A percentile compares a stretch with the other conserved stretches of the same genome.
These are phyloP conservation scores for Cordyceps javanica DNA, from an alignment of 2,329 filamentous ascomycete genomes.

Conservation along the genomic window DNA sequence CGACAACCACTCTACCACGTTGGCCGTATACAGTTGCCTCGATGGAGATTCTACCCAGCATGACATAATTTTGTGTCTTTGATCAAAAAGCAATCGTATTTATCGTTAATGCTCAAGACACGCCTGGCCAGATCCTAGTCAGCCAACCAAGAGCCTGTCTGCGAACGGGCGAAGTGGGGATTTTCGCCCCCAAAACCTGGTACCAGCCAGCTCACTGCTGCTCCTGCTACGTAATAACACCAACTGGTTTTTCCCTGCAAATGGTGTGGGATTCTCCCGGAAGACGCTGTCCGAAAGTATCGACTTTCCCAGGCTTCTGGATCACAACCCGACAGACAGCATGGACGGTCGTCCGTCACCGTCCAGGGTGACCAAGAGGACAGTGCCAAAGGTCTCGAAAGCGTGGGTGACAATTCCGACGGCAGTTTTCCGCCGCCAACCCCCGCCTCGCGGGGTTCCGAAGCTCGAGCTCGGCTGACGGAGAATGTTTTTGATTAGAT, in stretches of 20 bases:
- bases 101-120: not conserved
- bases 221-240: not conserved
- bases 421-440: conserved; percentile 1
- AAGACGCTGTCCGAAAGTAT: conserved; percentile 9
- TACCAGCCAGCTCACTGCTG: not conserved
- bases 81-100: not conserved
- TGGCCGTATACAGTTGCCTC: not conserved
- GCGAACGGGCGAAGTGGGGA: conserved; percentile 8
- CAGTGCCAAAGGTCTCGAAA: conserved; percentile 13
- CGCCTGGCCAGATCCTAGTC: not conserved
- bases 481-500: conserved; percentile 25
- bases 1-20: not conserved
- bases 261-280: conserved; percentile 6
- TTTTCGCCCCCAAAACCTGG: conserved; percentile 1
- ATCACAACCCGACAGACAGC: not conserved
- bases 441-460: not conserved
- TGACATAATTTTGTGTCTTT: not conserved
- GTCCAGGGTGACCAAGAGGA: conserved; percentile 8
- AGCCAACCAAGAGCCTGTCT: conserved; percentile 5
- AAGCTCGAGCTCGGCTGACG: conserved; percentile 4
- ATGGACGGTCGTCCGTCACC: conserved; percentile 10
- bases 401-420: conserved; percentile 12
- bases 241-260: conserved; percentile 2
- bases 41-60: not conserved
- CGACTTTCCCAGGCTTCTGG: conserved; percentile 1